These are phyloP conservation scores for Actinomortierella ambigua DNA, from an alignment of 371 early-diverging fungal species.

Conservation along the genomic window DNA sequence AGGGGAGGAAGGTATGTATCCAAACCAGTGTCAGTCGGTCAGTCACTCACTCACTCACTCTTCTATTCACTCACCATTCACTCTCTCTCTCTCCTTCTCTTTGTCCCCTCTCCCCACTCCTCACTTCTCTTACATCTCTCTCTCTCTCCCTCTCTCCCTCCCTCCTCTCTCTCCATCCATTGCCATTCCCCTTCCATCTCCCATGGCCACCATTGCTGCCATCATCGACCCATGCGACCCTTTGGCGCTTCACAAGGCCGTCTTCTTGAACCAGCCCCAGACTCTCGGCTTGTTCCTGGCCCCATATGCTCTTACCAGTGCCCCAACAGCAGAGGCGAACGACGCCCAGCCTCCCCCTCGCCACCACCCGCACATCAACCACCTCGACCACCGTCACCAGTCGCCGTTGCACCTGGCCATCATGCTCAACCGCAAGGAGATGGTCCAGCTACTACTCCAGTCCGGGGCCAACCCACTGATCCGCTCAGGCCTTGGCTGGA, in stretches of 20 bases:
- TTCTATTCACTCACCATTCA: too few species aligned
- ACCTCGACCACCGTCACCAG: conserved; percentile 33
- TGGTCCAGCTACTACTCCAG: conserved; percentile 28
- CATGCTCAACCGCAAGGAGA: conserved; percentile 40
- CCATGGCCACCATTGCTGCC: conserved; percentile 20
- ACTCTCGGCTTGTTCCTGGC: conserved; percentile 35
- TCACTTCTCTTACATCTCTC: not conserved
- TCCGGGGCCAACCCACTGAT: conserved; percentile 39
- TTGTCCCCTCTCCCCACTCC: too few species aligned
- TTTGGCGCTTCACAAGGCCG: conserved; percentile 38
- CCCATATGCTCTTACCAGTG: conserved; percentile 12
- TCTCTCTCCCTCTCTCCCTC: not conserved
- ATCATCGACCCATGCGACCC: conserved; percentile 29
- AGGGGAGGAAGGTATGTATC: too few species aligned
- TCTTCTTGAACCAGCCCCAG: conserved; percentile 35
- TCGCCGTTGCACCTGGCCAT: conserved; percentile 46
- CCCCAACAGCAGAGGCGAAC: not conserved
- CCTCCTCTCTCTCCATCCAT: not conserved
- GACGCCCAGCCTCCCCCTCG: not conserved
- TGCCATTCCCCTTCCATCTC: not conserved
- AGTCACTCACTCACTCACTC: too few species aligned
- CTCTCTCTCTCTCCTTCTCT: too few species aligned
- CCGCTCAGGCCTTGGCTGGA: conserved; percentile 44
- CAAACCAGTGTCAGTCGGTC: too few species aligned
- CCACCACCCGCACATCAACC: conserved; percentile 31